phyloP scores from a whole-genome alignment of 2,329 filamentous ascomycete genomes.

The Parastagonospora avenae region DNA sequence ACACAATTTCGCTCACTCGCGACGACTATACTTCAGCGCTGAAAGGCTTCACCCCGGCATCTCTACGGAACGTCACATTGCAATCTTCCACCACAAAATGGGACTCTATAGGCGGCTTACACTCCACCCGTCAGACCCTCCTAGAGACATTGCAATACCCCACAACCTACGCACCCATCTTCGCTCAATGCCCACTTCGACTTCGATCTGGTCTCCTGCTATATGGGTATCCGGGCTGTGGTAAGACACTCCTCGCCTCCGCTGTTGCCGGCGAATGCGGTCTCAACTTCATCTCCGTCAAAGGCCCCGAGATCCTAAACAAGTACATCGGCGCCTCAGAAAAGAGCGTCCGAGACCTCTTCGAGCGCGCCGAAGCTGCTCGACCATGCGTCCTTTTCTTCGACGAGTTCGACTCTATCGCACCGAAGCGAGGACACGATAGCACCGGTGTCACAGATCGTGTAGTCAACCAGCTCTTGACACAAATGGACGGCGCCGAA shows the following conservation, averaged over 20 bases:
- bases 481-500: conserved; percentile 98
- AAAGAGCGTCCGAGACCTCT: conserved; percentile 93
- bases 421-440: conserved; percentile 95
- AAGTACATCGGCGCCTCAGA: conserved; percentile 99
- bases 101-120: conserved; percentile 85
- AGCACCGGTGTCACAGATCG: conserved; percentile 98
- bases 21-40: conserved; percentile 84
- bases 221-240: conserved; percentile 94
- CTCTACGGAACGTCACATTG: conserved; percentile 89
- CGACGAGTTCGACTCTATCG: conserved; percentile 97
- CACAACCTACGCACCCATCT: conserved; percentile 97
- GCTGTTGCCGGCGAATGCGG: conserved; percentile 98
- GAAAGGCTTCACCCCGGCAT: conserved; percentile 92
- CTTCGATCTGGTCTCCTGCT: conserved; percentile 89
- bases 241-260: conserved; percentile 92
- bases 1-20: conserved; percentile 66
- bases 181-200: conserved; percentile 93
- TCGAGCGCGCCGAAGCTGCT: conserved; percentile 88
- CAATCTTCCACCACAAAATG: conserved; percentile 94
- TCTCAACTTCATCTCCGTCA: conserved; percentile 97
- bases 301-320: conserved; percentile 96
- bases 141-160: conserved; percentile 96
- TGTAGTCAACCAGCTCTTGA: conserved; percentile 96
- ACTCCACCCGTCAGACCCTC: conserved; percentile 84
- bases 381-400: conserved; percentile 96